Conservation (phyloP, 805 yeast species). For the Starmera amethionina region DNA sequence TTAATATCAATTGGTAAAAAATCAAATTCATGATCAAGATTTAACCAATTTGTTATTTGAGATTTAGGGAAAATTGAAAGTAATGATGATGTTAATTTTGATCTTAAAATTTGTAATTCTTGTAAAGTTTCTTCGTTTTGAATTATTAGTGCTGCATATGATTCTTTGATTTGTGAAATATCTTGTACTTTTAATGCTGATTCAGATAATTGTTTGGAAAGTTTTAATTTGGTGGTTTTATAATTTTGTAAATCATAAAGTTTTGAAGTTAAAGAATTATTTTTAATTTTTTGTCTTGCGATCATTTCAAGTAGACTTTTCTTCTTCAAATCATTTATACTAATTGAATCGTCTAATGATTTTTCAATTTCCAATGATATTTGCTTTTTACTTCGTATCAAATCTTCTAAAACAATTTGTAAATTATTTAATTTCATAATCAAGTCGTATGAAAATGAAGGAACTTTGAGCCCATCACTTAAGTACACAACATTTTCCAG, state of each 20-base stretch:
- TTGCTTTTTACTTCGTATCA: slow-evolving; percentile 12
- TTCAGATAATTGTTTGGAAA: slow-evolving; percentile 1
- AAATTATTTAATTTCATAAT: slow-evolving; percentile 32
- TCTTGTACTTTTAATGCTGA: background rate
- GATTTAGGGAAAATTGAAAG: slow-evolving; percentile 23
- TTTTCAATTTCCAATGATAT: slow-evolving; percentile 7
- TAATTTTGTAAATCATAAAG: slow-evolving; percentile 6
- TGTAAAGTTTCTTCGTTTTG: slow-evolving; percentile 9
- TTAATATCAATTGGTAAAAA: slow-evolving; percentile 14
- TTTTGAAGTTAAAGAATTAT: background rate
- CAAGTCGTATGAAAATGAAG: slow-evolving; percentile 28
- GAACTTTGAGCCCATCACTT: background rate
- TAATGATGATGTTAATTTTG: slow-evolving; percentile 14
- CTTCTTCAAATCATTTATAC: slow-evolving; percentile 1
- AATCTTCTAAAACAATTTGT: slow-evolving; percentile 26
- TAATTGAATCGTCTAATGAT: slow-evolving; percentile 1
- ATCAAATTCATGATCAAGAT: slow-evolving; percentile 13
- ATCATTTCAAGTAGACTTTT: slow-evolving; percentile 4
- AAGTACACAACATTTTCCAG: background rate
- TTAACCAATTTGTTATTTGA: slow-evolving; percentile 12
- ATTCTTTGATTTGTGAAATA: slow-evolving; percentile 5
- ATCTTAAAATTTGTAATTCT: slow-evolving; percentile 9
- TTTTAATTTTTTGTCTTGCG: slow-evolving; percentile 1
- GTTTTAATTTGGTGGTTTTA: slow-evolving; percentile 5
- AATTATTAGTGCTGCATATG: slow-evolving; percentile 6